Evolutionary conservation across 1,284 basidiomycete species (phyloP).

Genomic region (Irpex lacteus): DNA sequence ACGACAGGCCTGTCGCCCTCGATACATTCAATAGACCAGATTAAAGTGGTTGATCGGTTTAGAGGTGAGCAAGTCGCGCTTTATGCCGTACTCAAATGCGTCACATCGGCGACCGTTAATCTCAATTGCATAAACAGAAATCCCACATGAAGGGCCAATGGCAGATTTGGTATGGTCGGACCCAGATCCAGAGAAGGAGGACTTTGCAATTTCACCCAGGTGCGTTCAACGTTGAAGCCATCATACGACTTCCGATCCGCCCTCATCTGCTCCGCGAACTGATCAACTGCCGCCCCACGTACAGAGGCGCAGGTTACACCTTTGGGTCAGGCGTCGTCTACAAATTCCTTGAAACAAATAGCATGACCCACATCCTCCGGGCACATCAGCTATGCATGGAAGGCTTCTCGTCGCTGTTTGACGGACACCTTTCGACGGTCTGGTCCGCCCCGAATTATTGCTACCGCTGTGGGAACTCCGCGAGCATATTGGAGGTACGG

Average conservation of each 20-base stretch:
- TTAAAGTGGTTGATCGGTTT: conserved; percentile 98
- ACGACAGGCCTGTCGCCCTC: conserved; percentile 86
- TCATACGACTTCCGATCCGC: neutral
- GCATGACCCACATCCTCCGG: conserved; percentile 96
- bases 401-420: conserved; percentile 93
- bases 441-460: conserved; percentile 99
- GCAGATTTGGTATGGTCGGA: conserved; percentile 99
- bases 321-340: conserved; percentile 99
- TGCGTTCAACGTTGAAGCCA: conserved; percentile 32
- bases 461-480: conserved; percentile 96
- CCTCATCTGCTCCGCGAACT: neutral
- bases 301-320: conserved; percentile 96
- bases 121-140: conserved; percentile 56
- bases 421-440: conserved; percentile 93
- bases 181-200: conserved; percentile 98
- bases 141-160: conserved; percentile 99
- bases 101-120: neutral
- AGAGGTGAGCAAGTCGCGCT: conserved; percentile 52
- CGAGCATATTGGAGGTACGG: conserved; percentile 94
- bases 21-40: conserved; percentile 99
- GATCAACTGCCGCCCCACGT: conserved; percentile 11
- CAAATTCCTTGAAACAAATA: conserved; percentile 93
- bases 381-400: conserved; percentile 99
- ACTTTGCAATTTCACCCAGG: conserved; percentile 98
- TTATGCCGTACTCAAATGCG: no score